A percentile compares a stretch with the other conserved stretches of the same genome.
phyloP scores from a whole-genome alignment of 2,329 filamentous ascomycete species.

The Chaetomium strumarium region DNA sequence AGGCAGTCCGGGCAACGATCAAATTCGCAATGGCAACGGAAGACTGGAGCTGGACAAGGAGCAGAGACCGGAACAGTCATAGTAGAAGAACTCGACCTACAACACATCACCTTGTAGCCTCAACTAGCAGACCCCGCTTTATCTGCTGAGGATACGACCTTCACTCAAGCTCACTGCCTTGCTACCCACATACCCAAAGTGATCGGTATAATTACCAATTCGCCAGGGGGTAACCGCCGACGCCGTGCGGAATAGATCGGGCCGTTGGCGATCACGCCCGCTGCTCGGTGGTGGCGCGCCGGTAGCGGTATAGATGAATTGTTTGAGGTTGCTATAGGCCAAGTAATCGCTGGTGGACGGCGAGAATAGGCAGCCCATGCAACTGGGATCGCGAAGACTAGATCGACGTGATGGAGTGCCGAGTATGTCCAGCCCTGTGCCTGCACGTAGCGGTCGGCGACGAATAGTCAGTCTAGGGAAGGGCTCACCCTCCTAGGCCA shows the following conservation, averaged over 20 bases:
- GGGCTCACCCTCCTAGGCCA: neutral
- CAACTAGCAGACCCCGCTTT: too few relatives aligned
- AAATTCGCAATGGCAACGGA: too few relatives aligned
- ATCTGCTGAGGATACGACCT: too few relatives aligned
- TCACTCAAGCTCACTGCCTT: too few relatives aligned
- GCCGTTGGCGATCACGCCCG: neutral
- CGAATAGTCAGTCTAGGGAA: neutral
- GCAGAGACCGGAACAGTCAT: too few relatives aligned
- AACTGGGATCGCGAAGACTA: constrained; percentile 3
- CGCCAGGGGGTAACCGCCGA: too few relatives aligned
- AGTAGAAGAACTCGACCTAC: too few relatives aligned
- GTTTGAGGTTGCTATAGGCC: neutral
- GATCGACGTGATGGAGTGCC: neutral
- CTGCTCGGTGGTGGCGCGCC: neutral
- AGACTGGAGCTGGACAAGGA: too few relatives aligned
- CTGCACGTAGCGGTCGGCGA: constrained; percentile 3
- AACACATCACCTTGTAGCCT: too few relatives aligned
- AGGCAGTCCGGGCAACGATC: too few relatives aligned
- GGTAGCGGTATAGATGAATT: neutral
- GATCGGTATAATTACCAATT: too few relatives aligned
- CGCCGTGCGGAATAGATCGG: neutral
- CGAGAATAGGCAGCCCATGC: neutral
- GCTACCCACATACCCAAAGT: too few relatives aligned
- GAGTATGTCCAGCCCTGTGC: neutral
- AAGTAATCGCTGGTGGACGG: neutral